Evolutionary conservation across 2,329 filamentous ascomycete species (phyloP).

Genomic region (Pseudogymnoascus sp.): DNA sequence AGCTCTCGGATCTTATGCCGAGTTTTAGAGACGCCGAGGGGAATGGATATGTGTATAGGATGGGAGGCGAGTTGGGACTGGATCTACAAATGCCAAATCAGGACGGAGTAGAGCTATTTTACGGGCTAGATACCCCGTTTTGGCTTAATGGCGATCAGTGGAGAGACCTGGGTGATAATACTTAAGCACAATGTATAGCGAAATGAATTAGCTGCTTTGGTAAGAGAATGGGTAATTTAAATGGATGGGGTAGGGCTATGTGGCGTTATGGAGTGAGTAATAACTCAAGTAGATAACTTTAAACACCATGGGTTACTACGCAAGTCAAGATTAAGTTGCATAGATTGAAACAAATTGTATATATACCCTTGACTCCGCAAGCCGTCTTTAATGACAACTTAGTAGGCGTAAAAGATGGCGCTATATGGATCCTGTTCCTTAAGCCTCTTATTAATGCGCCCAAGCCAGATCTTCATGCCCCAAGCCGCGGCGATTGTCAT

Average conservation of each 20-base stretch:
- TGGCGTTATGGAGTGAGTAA: not conserved
- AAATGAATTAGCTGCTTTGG: not conserved
- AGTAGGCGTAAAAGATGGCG: not conserved
- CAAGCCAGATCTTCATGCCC: slow-evolving; percentile 26
- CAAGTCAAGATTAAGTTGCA: not conserved
- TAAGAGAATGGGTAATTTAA: not conserved
- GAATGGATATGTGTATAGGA: slow-evolving; percentile 1
- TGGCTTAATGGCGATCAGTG: slow-evolving; percentile 10
- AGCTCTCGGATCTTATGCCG: not conserved
- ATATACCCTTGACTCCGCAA: not conserved
- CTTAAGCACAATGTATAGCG: not conserved
- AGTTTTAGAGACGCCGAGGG: not conserved
- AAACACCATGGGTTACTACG: not conserved
- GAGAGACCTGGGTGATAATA: not conserved
- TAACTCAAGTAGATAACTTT: not conserved
- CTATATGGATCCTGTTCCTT: not conserved
- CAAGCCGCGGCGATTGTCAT: slow-evolving; percentile 26
- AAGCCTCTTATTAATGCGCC: slow-evolving; percentile 24
- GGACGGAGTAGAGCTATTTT: slow-evolving; percentile 3
- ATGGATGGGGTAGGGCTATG: not conserved
- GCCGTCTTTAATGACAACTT: not conserved
- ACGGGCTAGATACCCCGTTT: slow-evolving; percentile 9
- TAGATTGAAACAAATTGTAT: not conserved
- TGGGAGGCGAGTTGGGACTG: not conserved
- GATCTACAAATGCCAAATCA: slow-evolving; percentile 5